A percentile compares a stretch with the other conserved stretches of the same genome.
These are phyloP conservation scores for Rhodosporidiobolus odoratus DNA, from an alignment of 768 basidiomycete species.

Conservation along the genomic window DNA sequence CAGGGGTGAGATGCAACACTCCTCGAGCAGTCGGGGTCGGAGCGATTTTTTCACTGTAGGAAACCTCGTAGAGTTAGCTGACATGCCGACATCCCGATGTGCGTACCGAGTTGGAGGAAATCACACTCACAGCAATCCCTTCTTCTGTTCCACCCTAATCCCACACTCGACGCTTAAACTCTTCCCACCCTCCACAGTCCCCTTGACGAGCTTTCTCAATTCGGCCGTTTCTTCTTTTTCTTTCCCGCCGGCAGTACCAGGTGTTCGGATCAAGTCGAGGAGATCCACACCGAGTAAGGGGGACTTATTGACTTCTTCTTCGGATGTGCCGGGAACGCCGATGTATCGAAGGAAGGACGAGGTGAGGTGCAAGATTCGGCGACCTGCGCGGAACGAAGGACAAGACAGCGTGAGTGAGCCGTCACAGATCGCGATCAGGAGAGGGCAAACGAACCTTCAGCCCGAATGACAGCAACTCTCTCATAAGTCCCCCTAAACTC, in stretches of 20 bases:
- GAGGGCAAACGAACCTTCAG: slow-evolving; percentile 5
- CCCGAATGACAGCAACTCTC: neutral
- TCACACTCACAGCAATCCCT: neutral
- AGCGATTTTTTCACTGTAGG: neutral
- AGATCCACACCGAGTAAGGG: slow-evolving; percentile 11
- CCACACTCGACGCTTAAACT: slow-evolving; percentile 13
- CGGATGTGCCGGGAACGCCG: too few relatives aligned
- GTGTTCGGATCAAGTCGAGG: slow-evolving; percentile 6
- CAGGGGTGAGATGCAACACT: slow-evolving; percentile 21
- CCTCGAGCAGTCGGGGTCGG: slow-evolving; percentile 2
- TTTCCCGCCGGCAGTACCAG: neutral
- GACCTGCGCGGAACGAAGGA: slow-evolving; percentile 3
- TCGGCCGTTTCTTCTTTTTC: neutral
- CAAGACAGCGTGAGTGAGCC: neutral
- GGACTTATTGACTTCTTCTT: slow-evolving; percentile 13
- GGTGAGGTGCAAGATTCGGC: slow-evolving; percentile 11
- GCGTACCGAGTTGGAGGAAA: neutral
- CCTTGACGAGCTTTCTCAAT: slow-evolving; percentile 1
- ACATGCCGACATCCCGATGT: too few relatives aligned
- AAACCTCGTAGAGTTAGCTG: too few relatives aligned
- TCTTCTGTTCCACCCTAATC: slow-evolving; percentile 8
- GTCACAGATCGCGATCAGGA: neutral
- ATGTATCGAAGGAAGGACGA: slow-evolving; percentile 25
- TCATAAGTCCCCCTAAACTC: slow-evolving; percentile 19
- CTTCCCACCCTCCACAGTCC: slow-evolving; percentile 2